Evolutionary conservation across 1,139 yeast genomes (phyloP).

Genomic region (Meyerozyma athensensis): DNA sequence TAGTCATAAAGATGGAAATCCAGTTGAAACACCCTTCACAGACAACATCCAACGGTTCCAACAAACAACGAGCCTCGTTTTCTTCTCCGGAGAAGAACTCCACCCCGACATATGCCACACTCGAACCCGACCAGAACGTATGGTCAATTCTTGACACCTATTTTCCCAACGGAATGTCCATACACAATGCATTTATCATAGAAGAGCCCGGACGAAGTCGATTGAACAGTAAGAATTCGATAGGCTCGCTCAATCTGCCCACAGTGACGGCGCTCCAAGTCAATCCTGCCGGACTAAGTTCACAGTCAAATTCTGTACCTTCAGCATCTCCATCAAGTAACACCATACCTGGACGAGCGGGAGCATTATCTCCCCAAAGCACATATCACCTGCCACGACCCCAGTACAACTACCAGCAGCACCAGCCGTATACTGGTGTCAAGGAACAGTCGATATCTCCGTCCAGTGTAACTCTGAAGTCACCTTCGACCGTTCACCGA

Average conservation of each 20-base stretch:
- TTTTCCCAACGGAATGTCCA: constrained; percentile 65
- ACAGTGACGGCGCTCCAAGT: background rate
- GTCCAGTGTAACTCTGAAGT: constrained; percentile 11
- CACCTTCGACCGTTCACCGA: constrained; percentile 22
- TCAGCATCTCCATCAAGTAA: background rate
- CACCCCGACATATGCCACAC: constrained; percentile 4
- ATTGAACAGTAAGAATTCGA: background rate
- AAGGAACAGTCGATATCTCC: constrained; percentile 35
- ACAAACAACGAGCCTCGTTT: background rate
- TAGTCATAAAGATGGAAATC: constrained; percentile 37
- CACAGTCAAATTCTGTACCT: constrained; percentile 1
- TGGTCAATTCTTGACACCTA: constrained; percentile 55
- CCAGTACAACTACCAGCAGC: constrained; percentile 7
- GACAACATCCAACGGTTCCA: background rate
- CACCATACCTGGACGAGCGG: no score
- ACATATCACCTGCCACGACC: constrained; percentile 6
- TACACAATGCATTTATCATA: constrained; percentile 63
- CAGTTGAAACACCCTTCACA: constrained; percentile 2
- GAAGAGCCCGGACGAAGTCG: constrained; percentile 21
- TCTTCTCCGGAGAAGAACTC: constrained; percentile 8
- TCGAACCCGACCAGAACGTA: constrained; percentile 65
- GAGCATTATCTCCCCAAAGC: constrained; percentile 1
- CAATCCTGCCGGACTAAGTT: constrained; percentile 5
- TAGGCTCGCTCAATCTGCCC: background rate
- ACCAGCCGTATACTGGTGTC: constrained; percentile 5